Evolutionary conservation across 2,329 filamentous ascomycete species (phyloP), one percentile per base, ranked within the genome.

Genomic region (Dactylellina cionopaga): DNA sequence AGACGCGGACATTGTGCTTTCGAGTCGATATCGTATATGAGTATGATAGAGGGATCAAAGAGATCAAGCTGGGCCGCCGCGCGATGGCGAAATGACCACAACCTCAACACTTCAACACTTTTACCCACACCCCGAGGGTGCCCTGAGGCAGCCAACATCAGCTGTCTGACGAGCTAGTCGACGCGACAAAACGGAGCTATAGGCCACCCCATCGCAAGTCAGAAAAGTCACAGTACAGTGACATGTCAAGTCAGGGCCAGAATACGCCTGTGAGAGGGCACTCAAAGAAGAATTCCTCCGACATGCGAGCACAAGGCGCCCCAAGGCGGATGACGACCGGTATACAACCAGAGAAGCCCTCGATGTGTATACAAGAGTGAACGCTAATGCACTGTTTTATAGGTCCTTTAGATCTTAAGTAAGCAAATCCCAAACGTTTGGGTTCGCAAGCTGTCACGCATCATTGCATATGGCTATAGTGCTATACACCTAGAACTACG

Each of bases 321-420:
- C 68, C 68, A 25, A 64, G 68, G 59, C 68, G 68, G 37, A 72
- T 72, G 68, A 72, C 68, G 52, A 37, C 68, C 22, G 68, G 68
- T 72, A 64, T 25, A 17, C 37, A 29, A 41, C 35, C 31, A 25
- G 13, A 27, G 5, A 17, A n/a, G n/a, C n/a, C 6, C 22, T 29
- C 27, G 27, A 49, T 31, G 24, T 24, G 0, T 31, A 31, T 7
- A 39, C 10, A 22, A 24, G 6, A 39, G 7, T 17, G 35, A 29
- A 11, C 10, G n/a, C n/a, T n/a, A n/a, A n/a, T n/a, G n/a, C n/a
- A n/a, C n/a, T 51, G 35, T 19, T 46, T 11, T 22, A 59, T n/a
- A 72, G 68, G 68, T 43, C 68, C 68, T 15, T 11, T 72, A 37
- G 68, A 72, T 37, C 54, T 72, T 17, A 47, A 72, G 68, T 72